These are phyloP conservation scores for Haplosporangium gracile DNA, from an alignment of 192 early-diverging fungal species.

Conservation along the genomic window DNA sequence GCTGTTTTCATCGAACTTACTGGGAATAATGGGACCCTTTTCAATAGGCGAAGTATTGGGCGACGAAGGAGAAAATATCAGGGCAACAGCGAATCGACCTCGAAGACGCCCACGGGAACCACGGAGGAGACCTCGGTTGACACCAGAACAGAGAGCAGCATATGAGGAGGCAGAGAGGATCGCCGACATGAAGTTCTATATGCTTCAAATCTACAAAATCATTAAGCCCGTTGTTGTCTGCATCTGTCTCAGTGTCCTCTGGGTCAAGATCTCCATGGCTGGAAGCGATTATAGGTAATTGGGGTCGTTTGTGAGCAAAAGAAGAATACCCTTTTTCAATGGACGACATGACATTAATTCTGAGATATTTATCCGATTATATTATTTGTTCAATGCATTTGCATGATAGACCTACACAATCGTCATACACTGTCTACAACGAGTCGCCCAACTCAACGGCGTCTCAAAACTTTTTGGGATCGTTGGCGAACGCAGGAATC, in stretches of 20 bases:
- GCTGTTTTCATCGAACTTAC: conserved; percentile 28
- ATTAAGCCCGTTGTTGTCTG: conserved; percentile 85
- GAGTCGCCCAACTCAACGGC: conserved; percentile 37
- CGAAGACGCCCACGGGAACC: conserved; percentile 53
- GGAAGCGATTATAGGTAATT: conserved; percentile 67
- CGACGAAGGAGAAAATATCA: conserved; percentile 36
- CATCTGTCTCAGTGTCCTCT: conserved; percentile 83
- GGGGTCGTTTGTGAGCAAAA: background rate
- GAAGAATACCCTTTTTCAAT: background rate
- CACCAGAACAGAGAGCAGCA: conserved; percentile 28
- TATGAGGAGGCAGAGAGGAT: conserved; percentile 65
- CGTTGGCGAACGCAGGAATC: conserved; percentile 71
- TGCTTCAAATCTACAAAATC: conserved; percentile 83
- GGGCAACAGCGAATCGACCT: conserved; percentile 43
- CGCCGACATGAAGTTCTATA: conserved; percentile 83
- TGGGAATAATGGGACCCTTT: background rate
- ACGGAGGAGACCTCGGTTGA: conserved; percentile 49
- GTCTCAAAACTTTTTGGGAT: conserved; percentile 46
- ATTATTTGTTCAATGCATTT: background rate
- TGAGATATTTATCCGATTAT: background rate
- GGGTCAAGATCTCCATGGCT: conserved; percentile 82
- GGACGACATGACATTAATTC: background rate
- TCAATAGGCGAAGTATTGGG: conserved; percentile 27
- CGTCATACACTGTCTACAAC: conserved; percentile 42
- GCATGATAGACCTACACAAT: conserved; percentile 33